These are phyloP conservation scores for Yamadazyma friedrichii DNA, from an alignment of 1,139 yeast species.

Conservation along the genomic window DNA sequence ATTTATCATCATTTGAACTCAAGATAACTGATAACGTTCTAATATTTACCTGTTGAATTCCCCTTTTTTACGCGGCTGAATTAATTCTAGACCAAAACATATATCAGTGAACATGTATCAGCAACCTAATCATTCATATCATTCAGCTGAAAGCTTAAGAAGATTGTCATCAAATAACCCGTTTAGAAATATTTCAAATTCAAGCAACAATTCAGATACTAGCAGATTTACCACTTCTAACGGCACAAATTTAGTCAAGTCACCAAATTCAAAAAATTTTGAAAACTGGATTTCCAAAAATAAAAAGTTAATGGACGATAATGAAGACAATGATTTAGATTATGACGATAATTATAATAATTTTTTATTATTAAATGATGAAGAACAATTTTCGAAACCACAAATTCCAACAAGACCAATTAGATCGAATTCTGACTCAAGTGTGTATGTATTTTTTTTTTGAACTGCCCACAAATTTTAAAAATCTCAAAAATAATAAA, in stretches of 20 bases:
- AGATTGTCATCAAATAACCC: conserved; percentile 62
- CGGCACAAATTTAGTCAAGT: conserved; percentile 15
- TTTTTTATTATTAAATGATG: conserved; percentile 12
- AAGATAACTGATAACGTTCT: no score
- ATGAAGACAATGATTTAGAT: conserved; percentile 26
- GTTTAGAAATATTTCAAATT: conserved; percentile 34
- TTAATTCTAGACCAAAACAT: not conserved
- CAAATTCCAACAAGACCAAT: conserved; percentile 7
- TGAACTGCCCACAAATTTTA: not conserved
- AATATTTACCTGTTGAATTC: no score
- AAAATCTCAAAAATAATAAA: no score
- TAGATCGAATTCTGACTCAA: conserved; percentile 33
- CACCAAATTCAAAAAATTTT: conserved; percentile 31
- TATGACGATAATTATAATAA: conserved; percentile 16
- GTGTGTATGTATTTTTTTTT: conserved; percentile 26
- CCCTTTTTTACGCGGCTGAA: conserved; percentile 2
- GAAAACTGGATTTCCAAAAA: conserved; percentile 55
- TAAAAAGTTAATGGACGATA: conserved; percentile 41
- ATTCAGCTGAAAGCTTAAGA: conserved; percentile 40
- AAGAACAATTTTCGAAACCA: conserved; percentile 8
- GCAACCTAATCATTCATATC: conserved; percentile 37
- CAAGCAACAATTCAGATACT: conserved; percentile 8
- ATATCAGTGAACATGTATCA: conserved; percentile 29
- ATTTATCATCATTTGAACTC: no score
- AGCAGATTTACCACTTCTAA: conserved; percentile 1